phyloP scores from a whole-genome alignment of 2,329 filamentous ascomycete genomes.

The Neonectria punicea region DNA sequence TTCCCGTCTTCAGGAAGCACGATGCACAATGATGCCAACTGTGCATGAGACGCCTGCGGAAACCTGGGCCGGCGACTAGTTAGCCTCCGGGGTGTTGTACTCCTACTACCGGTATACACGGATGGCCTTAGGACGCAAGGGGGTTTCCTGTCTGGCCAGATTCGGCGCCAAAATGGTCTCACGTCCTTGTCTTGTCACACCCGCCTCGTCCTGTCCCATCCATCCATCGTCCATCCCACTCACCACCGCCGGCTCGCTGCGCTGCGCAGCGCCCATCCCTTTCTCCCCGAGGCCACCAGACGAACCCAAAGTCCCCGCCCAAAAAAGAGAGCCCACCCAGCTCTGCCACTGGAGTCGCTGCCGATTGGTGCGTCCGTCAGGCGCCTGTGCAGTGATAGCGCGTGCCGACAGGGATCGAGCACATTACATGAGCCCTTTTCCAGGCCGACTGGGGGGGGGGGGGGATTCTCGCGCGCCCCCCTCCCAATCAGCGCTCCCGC shows the following conservation, averaged over 20 bases:
- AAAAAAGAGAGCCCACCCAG: not conserved
- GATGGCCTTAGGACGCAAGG: too few species aligned
- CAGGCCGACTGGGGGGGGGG: not conserved
- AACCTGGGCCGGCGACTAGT: not conserved
- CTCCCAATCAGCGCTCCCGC: not conserved
- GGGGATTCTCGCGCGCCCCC: too few species aligned
- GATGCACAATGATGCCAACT: conserved; percentile 20
- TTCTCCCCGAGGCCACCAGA: not conserved
- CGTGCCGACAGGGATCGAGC: not conserved
- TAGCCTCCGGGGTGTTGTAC: not conserved
- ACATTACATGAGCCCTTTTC: too few species aligned
- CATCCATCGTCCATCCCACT: not conserved
- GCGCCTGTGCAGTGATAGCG: conserved; percentile 40
- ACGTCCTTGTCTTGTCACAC: conserved; percentile 21
- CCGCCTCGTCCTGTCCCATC: conserved; percentile 5
- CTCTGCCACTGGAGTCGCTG: conserved; percentile 27
- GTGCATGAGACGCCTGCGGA: conserved; percentile 8
- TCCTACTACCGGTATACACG: too few species aligned
- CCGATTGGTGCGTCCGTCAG: conserved; percentile 40
- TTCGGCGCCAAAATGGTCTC: conserved; percentile 35
- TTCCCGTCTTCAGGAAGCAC: not conserved
- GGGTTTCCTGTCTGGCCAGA: conserved; percentile 25
- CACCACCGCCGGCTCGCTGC: too few species aligned
- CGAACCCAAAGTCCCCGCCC: not conserved
- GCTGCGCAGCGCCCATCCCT: not conserved